Evolutionary conservation across 2,329 filamentous ascomycete species (phyloP).

Genomic region (Botrytis sinoallii): DNA sequence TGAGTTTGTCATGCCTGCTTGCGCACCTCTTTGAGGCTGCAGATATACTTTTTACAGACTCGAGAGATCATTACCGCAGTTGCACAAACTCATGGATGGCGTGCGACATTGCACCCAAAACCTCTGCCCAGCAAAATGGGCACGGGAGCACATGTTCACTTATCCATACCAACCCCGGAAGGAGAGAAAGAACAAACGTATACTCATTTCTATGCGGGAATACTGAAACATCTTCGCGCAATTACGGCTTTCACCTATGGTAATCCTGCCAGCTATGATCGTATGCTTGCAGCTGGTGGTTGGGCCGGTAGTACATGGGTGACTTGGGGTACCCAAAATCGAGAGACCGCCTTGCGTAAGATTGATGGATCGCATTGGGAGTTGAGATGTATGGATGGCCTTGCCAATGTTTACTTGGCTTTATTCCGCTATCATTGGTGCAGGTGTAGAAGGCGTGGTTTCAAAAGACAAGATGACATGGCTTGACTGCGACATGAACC

Average conservation of each 20-base stretch:
- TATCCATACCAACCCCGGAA: conserved; percentile 15
- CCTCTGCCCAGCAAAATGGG: background rate
- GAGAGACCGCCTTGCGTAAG: background rate
- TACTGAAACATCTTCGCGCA: conserved; percentile 16
- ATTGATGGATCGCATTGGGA: conserved; percentile 19
- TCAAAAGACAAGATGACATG: conserved; percentile 45
- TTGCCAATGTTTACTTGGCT: conserved; percentile 16
- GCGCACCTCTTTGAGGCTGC: conserved; percentile 16
- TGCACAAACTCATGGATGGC: conserved; percentile 4
- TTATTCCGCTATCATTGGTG: conserved; percentile 13
- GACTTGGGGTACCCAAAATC: conserved; percentile 15
- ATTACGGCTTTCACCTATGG: conserved; percentile 17
- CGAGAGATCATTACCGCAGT: conserved; percentile 12
- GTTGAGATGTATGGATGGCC: conserved; percentile 21
- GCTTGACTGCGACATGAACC: conserved; percentile 55
- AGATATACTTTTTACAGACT: conserved; percentile 13
- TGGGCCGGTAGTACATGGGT: conserved; percentile 20
- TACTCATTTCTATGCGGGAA: conserved; percentile 18
- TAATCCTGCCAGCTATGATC: conserved; percentile 6
- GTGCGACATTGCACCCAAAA: conserved; percentile 40
- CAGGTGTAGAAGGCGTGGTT: conserved; percentile 10
- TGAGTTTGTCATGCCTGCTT: conserved; percentile 17
- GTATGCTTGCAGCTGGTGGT: background rate
- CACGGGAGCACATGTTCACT: conserved; percentile 16
- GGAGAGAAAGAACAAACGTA: conserved; percentile 37